These are phyloP conservation scores for Fusarium sp. DNA, from an alignment of 2,329 filamentous ascomycete genomes.

Conservation along the genomic window DNA sequence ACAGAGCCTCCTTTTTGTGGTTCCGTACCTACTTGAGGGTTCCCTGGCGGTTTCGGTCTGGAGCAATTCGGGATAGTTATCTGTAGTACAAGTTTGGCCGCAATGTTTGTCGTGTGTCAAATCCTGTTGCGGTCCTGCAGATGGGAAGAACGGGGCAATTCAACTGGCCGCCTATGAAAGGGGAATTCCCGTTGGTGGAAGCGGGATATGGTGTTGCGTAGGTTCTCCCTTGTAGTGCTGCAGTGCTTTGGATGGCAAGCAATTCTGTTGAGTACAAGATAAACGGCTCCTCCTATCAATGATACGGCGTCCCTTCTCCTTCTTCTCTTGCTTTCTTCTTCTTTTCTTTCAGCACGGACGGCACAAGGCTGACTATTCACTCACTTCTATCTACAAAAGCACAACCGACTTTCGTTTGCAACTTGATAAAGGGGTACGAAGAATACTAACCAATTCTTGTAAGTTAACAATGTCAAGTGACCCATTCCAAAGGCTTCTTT, in stretches of 20 bases:
- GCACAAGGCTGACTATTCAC: constrained; percentile 1
- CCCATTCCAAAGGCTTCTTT: background rate
- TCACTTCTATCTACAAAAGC: background rate
- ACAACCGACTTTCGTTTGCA: constrained; percentile 18
- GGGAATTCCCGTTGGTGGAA: constrained; percentile 7
- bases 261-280: constrained; percentile 37
- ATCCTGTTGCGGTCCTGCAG: constrained; percentile 25
- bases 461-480: constrained; percentile 11
- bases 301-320: background rate
- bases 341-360: background rate
- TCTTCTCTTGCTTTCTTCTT: background rate
- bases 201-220: constrained; percentile 20
- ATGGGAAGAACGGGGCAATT: constrained; percentile 17
- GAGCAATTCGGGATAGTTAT: constrained; percentile 27
- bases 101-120: constrained; percentile 37
- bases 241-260: constrained; percentile 24
- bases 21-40: constrained; percentile 33
- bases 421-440: background rate
- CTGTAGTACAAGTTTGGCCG: constrained; percentile 42
- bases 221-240: constrained; percentile 12
- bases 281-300: constrained; percentile 14
- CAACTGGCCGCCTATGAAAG: constrained; percentile 22
- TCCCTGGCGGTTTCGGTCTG: constrained; percentile 31
- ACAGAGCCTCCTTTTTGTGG: constrained; percentile 30
- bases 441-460: background rate